Percentiles rank a stretch among this genome's conserved stretches.
Conservation (phyloP, 2,329 filamentous ascomycete genomes). For the Zasmidium angulare region DNA sequence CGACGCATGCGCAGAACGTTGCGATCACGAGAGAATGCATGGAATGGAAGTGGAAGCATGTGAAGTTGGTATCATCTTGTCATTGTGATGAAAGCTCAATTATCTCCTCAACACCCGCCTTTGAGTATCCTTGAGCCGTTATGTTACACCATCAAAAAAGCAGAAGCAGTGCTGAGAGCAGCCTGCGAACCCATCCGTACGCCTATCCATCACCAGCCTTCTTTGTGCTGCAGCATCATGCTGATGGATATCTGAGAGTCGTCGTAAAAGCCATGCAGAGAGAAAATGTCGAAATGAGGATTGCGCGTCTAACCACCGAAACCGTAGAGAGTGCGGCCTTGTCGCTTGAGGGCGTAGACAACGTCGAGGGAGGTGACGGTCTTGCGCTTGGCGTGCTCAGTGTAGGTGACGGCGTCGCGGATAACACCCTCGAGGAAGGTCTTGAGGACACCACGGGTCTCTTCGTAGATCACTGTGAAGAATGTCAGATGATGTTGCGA, state of each 20-base stretch:
- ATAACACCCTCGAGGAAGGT: conserved; percentile 82
- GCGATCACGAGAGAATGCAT: not conserved
- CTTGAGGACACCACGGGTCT: conserved; percentile 80
- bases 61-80: conserved; percentile 19
- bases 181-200: conserved; percentile 29
- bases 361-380: conserved; percentile 65
- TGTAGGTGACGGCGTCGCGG: conserved; percentile 77
- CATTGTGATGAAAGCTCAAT: conserved; percentile 28
- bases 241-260: conserved; percentile 37
- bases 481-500: conserved; percentile 24
- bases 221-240: conserved; percentile 32
- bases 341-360: conserved; percentile 63
- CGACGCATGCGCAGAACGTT: conserved; percentile 2
- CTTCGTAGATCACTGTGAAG: conserved; percentile 71
- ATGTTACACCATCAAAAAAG: conserved; percentile 34
- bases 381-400: conserved; percentile 79
- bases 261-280: conserved; percentile 37
- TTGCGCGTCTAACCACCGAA: conserved; percentile 63
- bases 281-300: conserved; percentile 24
- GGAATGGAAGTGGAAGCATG: conserved; percentile 3
- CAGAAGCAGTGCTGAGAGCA: conserved; percentile 26
- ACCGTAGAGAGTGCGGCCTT: conserved; percentile 66
- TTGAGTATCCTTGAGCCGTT: conserved; percentile 23
- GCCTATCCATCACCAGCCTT: conserved; percentile 36
- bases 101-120: conserved; percentile 29